Base-by-base conservation (phyloP, 768 basidiomycete species). In the Fibroporia radiculosa region DNA sequence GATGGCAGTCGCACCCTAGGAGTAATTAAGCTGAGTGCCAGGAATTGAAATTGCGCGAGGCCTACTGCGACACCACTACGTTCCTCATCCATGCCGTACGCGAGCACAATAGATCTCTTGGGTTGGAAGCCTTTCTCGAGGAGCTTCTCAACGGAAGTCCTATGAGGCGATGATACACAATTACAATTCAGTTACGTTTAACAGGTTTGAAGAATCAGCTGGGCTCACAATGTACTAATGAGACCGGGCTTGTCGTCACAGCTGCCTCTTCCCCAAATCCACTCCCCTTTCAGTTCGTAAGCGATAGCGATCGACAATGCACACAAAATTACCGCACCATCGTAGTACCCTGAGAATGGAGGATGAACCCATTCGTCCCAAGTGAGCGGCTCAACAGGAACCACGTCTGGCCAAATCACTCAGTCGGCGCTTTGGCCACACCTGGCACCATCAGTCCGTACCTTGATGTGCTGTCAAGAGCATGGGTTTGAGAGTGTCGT, bases 391-490 rank as follows among this genome's bases (percentile, higher is more conserved):
- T 71, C 62, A 26, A 76, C 70, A 0, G 74, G 75, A 5, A 76
- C 76, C 12, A 76, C 73, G 38, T 78, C 77, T 63, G 18, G 10
- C 12, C 18, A 6, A 25, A 3, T 22, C 16, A 27, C 10, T 8
- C 20, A 22, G 10, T 22, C 28, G 10, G 22, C 2, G 3, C 40
- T 23, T 11, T n/a, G 25, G 16, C n/a, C 6, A 27, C 6, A 22
- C 29, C 7, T 40, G 20, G 20, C 8, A 20, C 1, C 31, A 13
- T 18, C 12, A 10, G 24, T 25, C 11, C 52, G n/a, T 23, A 71
- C 74, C 77, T 62, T 77, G 75, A 49, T 78, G 76, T 6, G 72
- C 74, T 11, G 71, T 61, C 27, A 77, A 61, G 11, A 83, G 60
- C 2, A 81, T 53, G 0, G 80, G 83, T 51, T 78, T 78, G 25